Conservation (phyloP, 2,329 filamentous ascomycete genomes). For the Emydomyces testavorans region DNA sequence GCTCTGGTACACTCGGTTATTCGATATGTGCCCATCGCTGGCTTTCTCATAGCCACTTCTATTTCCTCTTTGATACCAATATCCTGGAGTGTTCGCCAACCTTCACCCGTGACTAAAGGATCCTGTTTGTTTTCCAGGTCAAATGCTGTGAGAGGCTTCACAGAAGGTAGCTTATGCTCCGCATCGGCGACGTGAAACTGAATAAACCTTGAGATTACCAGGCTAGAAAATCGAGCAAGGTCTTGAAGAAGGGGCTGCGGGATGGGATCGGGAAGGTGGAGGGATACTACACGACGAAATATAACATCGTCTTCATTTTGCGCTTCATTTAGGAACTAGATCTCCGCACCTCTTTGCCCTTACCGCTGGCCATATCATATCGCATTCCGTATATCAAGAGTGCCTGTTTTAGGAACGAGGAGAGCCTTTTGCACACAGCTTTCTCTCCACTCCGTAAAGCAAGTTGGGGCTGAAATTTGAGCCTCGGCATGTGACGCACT, state of each 20-base stretch:
- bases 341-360: too few species aligned
- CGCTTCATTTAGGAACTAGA: too few species aligned
- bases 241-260: conserved; percentile 18
- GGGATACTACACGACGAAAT: conserved; percentile 18
- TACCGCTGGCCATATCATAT: too few species aligned
- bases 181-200: conserved; percentile 18
- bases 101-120: conserved; percentile 21
- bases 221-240: conserved; percentile 17
- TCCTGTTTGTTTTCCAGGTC: conserved; percentile 21
- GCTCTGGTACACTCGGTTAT: conserved; percentile 20
- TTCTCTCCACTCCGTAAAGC: background rate
- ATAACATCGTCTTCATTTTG: conserved; percentile 18
- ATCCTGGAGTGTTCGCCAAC: conserved; percentile 20
- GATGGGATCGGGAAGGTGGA: conserved; percentile 19
- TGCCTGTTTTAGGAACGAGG: background rate
- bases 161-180: conserved; percentile 18
- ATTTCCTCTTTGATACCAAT: conserved; percentile 22
- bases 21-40: conserved; percentile 12
- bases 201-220: conserved; percentile 18
- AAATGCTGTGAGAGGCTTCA: conserved; percentile 20
- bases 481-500: conserved; percentile 9
- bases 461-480: background rate
- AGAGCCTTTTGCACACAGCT: too few species aligned
- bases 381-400: too few species aligned
- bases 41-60: conserved; percentile 17